Evolutionary conservation across 2,329 filamentous ascomycete genomes (phyloP).

Genomic region (Colletotrichum sp.): DNA sequence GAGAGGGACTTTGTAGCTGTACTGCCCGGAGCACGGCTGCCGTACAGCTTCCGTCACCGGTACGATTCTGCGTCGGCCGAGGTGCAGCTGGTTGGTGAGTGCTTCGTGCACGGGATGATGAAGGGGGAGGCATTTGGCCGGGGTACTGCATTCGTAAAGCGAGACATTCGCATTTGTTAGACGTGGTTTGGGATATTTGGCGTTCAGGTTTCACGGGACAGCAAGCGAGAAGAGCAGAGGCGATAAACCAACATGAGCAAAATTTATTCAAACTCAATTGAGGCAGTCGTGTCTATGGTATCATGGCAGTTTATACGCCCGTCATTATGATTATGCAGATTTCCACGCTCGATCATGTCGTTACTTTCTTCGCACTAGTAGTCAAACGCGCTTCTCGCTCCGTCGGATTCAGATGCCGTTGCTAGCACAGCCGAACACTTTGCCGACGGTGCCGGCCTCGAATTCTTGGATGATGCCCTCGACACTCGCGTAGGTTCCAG

Average conservation of each 20-base stretch:
- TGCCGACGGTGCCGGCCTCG: constrained; percentile 64
- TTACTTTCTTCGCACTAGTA: background rate
- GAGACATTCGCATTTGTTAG: background rate
- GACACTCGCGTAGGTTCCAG: constrained; percentile 81
- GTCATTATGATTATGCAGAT: background rate
- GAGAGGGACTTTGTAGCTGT: background rate
- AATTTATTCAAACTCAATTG: background rate
- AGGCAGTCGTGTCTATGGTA: background rate
- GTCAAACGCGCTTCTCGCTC: background rate
- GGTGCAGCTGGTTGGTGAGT: background rate
- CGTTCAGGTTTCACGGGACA: background rate
- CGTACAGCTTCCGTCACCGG: background rate
- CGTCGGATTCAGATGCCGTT: constrained; percentile 53
- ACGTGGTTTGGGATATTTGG: too few species aligned
- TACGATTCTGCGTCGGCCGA: background rate
- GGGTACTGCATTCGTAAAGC: background rate
- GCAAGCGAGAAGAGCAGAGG: background rate
- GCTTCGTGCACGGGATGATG: background rate
- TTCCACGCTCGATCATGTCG: background rate
- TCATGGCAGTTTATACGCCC: background rate
- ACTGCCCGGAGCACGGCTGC: background rate
- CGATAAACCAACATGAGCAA: background rate
- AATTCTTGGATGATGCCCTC: constrained; percentile 80
- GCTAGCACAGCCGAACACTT: constrained; percentile 75
- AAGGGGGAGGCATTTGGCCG: background rate